Base-by-base conservation (phyloP, 257 asterid species). In the Voacanga thouarsii region DNA sequence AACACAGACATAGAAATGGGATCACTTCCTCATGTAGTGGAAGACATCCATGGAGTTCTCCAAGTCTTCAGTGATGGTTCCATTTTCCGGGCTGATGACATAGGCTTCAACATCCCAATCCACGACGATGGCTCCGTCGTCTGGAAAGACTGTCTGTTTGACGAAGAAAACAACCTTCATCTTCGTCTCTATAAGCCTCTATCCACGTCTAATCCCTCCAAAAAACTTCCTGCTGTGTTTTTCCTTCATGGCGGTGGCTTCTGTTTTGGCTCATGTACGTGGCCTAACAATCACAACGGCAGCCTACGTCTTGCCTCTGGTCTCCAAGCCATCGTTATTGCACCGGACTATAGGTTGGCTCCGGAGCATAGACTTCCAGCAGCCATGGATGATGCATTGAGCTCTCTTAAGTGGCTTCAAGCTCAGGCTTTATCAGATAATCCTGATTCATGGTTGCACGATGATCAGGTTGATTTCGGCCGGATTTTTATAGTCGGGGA, bases 331-430 rank as follows among this genome's bases (percentile, higher is more conserved):
- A 4, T 92, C 0, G 92, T 93, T 5, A 86, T 90, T 28, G 89
- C 97, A 19, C 96, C 96, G 56, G 98, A 93, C 85, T 88, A 93
- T 82, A 86, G 98, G 72, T 75, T 89, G 8, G 96, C 98, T 12
- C 98, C 98, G 33, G 98, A 93, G 89, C 88, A 92, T 80, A 72
- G 92, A 55, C 91, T 92, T 19, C 97, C 98, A 12, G 94, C 96
- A 50, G 96, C 98, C 63, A 21, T 87, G 56, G 88, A 89, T 1
- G 97, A 94, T 19, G 82, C 92, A 4, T 7, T 78, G 30, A 23
- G 50, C 65, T 79, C 97, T 23, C 84, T 94, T 1, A 80, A 82
- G 84, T 92, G 98, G 98, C 87, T 94, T 14, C 85, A 81, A 69
- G 45, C 37, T 57, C 92, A 89, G 89, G 92, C 92, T 4, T 12